Evolutionary conservation across 108 stramenopile species (phyloP).

Genomic region (Epipyxis sp.): DNA sequence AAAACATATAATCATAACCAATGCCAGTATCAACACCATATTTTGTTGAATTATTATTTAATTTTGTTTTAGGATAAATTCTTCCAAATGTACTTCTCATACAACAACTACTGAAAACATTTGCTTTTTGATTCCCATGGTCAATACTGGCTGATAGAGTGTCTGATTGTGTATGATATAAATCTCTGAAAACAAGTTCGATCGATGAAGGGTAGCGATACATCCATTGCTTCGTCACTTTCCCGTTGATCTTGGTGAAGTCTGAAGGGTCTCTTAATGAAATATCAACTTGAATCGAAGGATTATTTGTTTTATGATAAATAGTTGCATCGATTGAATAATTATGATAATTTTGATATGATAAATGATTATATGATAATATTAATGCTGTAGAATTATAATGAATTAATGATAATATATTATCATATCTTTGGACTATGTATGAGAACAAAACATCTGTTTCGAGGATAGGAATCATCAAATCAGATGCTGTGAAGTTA

Average conservation of each 20-base stretch:
- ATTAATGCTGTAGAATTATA: not conserved
- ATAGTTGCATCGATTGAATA: too few relatives aligned
- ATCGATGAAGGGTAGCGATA: not conserved
- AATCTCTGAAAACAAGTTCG: not conserved
- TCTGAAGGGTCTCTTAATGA: not conserved
- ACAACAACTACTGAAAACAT: too few relatives aligned
- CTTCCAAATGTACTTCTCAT: too few relatives aligned
- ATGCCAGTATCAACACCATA: not conserved
- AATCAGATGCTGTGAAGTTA: too few relatives aligned
- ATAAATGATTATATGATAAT: not conserved
- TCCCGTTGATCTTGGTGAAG: not conserved
- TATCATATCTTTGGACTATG: not conserved
- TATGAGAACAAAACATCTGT: conserved; percentile 23
- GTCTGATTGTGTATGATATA: too few relatives aligned
- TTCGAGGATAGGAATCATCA: not conserved
- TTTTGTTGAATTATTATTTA: too few relatives aligned
- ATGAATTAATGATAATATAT: not conserved
- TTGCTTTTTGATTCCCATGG: too few relatives aligned
- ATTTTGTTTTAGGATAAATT: too few relatives aligned
- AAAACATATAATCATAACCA: not conserved
- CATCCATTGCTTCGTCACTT: not conserved
- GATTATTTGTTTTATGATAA: not conserved
- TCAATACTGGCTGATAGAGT: too few relatives aligned
- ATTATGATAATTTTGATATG: too few relatives aligned
- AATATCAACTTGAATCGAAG: not conserved